phyloP scores from a whole-genome alignment of 2,329 filamentous ascomycete species.

The Aspergillus pseudoviridinutans region DNA sequence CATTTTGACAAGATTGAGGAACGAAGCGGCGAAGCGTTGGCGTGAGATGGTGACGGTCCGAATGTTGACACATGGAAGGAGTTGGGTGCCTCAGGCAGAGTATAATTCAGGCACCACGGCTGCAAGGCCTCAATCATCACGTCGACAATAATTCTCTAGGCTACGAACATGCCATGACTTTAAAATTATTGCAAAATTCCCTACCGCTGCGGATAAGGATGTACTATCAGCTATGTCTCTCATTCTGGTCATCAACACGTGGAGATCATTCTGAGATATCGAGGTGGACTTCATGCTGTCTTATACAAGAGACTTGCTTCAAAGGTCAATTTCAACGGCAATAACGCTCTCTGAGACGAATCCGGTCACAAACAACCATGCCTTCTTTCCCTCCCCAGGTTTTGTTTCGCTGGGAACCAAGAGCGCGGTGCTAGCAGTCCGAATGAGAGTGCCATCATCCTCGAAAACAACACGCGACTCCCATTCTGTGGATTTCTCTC shows the following conservation, averaged over 20 bases:
- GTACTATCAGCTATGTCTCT: not conserved
- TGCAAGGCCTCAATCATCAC: not conserved
- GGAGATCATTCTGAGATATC: not conserved
- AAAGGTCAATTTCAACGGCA: slow-evolving; percentile 52
- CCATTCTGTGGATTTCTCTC: slow-evolving; percentile 28
- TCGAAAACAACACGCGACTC: slow-evolving; percentile 52
- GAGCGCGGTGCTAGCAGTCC: slow-evolving; percentile 50
- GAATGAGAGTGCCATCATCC: slow-evolving; percentile 52
- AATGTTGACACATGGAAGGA: not conserved
- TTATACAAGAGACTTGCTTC: not conserved
- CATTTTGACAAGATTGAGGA: not conserved
- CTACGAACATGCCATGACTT: not conserved
- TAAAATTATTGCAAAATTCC: not conserved
- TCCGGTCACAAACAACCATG: slow-evolving; percentile 57
- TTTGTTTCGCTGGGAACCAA: slow-evolving; percentile 51
- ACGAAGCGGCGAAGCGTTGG: not conserved
- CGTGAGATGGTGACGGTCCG: not conserved
- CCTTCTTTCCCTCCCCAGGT: slow-evolving; percentile 43
- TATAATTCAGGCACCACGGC: not conserved
- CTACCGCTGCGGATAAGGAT: not conserved
- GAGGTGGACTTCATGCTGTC: not conserved
- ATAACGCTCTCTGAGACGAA: slow-evolving; percentile 49
- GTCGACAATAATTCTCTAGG: not conserved
- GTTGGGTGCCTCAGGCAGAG: not conserved
- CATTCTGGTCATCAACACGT: not conserved